Conservation (phyloP, 2,329 filamentous ascomycete genomes). For the Colletotrichum brevisporum region DNA sequence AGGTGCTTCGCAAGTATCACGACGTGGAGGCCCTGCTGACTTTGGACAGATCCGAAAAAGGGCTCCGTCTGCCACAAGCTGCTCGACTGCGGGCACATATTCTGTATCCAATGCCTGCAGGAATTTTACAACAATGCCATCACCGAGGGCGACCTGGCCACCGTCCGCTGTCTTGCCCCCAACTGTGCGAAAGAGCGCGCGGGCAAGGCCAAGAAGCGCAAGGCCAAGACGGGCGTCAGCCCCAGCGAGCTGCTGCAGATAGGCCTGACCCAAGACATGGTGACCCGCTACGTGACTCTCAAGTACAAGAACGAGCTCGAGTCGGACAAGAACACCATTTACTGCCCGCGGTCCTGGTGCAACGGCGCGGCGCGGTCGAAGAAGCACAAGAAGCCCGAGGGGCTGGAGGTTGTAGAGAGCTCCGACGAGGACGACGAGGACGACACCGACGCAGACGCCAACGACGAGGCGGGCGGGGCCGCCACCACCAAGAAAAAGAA, state of each 20-base stretch:
- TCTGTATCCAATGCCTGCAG: constrained; percentile 88
- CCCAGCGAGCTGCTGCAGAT: constrained; percentile 89
- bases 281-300: constrained; percentile 88
- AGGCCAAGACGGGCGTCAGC: constrained; percentile 77
- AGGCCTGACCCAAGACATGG: constrained; percentile 77
- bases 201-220: constrained; percentile 61
- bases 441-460: constrained; percentile 62
- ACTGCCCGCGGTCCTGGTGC: constrained; percentile 94
- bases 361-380: constrained; percentile 87
- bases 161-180: constrained; percentile 84
- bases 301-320: constrained; percentile 96
- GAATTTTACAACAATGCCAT: constrained; percentile 94
- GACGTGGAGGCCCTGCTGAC: not conserved
- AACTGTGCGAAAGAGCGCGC: constrained; percentile 79
- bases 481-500: constrained; percentile 41
- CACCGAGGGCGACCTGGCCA: constrained; percentile 83
- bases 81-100: constrained; percentile 89
- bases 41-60: constrained; percentile 83
- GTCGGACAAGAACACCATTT: constrained; percentile 90
- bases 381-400: constrained; percentile 78
- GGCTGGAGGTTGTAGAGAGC: constrained; percentile 71
- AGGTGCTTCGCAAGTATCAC: constrained; percentile 42
- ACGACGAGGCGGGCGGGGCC: constrained; percentile 45
- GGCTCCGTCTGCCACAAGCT: constrained; percentile 85
- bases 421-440: constrained; percentile 64